Evolutionary conservation across 2,329 filamentous ascomycete species (phyloP).

Genomic region (Ceratocystis variospora): DNA sequence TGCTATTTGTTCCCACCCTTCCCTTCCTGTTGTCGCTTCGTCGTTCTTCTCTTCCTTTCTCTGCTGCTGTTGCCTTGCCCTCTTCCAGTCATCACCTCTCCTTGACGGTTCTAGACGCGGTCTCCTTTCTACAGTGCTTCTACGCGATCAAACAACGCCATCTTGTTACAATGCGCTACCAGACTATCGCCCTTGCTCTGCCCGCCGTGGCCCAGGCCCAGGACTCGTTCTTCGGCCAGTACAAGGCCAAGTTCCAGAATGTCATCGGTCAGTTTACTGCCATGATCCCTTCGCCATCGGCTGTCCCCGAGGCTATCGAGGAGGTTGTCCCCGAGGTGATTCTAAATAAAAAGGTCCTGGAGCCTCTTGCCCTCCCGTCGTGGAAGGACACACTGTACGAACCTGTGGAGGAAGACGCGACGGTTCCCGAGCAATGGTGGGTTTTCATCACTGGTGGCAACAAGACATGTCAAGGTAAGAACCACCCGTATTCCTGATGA

Average conservation of each 20-base stretch:
- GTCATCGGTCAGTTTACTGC: slow-evolving; percentile 44
- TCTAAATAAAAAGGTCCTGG: slow-evolving; percentile 33
- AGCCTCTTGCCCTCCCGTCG: slow-evolving; percentile 48
- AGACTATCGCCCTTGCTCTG: slow-evolving; percentile 38
- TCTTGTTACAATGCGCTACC: slow-evolving; percentile 42
- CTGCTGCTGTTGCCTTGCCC: background rate
- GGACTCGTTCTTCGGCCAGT: slow-evolving; percentile 39
- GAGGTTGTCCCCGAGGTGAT: slow-evolving; percentile 25
- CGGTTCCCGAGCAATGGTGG: slow-evolving; percentile 61
- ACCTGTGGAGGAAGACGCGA: slow-evolving; percentile 44
- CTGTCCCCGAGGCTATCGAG: slow-evolving; percentile 36
- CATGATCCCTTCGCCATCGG: slow-evolving; percentile 31
- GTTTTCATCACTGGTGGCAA: slow-evolving; percentile 63
- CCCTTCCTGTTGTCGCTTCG: background rate
- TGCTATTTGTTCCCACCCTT: background rate
- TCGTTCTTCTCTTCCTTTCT: background rate
- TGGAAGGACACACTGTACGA: slow-evolving; percentile 56
- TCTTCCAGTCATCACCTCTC: slow-evolving; percentile 8
- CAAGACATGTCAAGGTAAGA: slow-evolving; percentile 57
- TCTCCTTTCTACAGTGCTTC: background rate
- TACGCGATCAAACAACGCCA: slow-evolving; percentile 9
- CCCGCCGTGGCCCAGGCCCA: slow-evolving; percentile 43
- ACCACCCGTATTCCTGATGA: background rate
- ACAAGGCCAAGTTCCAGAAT: slow-evolving; percentile 49
- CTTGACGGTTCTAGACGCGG: background rate